Percentiles rank a stretch among this genome's conserved stretches.
Evolutionary conservation across 2,329 filamentous ascomycete species (phyloP).

Genomic region (Intubia oerlemansii): DNA sequence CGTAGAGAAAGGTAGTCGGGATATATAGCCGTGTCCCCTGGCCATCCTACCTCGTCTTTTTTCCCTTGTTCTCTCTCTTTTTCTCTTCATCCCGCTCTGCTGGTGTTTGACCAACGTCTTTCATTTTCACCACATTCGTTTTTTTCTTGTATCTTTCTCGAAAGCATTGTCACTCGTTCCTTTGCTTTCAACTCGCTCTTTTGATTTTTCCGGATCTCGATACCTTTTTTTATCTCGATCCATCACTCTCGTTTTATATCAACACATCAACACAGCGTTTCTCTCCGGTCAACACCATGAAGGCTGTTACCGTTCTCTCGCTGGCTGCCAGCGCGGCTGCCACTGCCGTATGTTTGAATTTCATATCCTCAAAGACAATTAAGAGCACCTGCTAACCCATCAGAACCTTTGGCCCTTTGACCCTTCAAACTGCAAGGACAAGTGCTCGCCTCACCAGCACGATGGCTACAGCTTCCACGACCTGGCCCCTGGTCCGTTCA

Average conservation of each 20-base stretch:
- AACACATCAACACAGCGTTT: conserved; percentile 1
- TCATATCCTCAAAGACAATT: neutral
- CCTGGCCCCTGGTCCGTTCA: conserved; percentile 38
- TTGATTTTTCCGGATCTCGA: too few species aligned
- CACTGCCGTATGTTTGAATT: conserved; percentile 11
- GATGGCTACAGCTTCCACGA: conserved; percentile 51
- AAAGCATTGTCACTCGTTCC: conserved; percentile 36
- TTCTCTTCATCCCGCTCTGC: conserved; percentile 4
- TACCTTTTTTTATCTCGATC: too few species aligned
- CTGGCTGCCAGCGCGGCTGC: conserved; percentile 30
- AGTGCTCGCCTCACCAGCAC: conserved; percentile 50
- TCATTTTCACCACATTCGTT: conserved; percentile 1
- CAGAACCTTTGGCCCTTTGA: too few species aligned
- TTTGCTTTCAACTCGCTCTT: conserved; percentile 19
- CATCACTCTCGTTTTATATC: conserved; percentile 8
- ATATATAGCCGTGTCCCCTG: too few species aligned
- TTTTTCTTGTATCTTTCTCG: conserved; percentile 11
- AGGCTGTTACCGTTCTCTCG: conserved; percentile 23
- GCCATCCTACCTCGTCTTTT: too few species aligned
- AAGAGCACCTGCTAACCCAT: conserved; percentile 22
- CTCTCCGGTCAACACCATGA: conserved; percentile 19
- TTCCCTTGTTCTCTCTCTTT: conserved; percentile 3
- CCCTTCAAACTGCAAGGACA: conserved; percentile 54
- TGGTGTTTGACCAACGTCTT: conserved; percentile 4
- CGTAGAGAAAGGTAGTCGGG: too few species aligned